Evolutionary conservation across 2,329 filamentous ascomycete species (phyloP).

Genomic region (Calycina marina): DNA sequence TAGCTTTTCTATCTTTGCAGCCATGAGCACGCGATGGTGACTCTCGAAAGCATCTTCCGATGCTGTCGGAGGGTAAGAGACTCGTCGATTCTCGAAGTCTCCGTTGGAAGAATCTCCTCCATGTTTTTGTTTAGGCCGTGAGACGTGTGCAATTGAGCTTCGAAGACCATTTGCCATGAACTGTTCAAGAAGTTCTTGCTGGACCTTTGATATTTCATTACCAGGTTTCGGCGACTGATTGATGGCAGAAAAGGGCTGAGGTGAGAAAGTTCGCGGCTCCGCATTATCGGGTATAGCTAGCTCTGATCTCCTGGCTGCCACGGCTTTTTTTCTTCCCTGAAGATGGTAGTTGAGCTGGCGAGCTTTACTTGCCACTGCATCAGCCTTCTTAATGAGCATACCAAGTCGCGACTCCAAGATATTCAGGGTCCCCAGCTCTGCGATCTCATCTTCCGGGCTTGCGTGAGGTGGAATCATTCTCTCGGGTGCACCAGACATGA

Average conservation of each 20-base stretch:
- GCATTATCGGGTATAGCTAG: constrained; percentile 14
- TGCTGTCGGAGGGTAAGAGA: constrained; percentile 11
- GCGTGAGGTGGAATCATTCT: constrained; percentile 69
- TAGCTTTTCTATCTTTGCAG: constrained; percentile 61
- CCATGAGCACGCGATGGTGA: constrained; percentile 47
- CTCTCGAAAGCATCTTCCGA: constrained; percentile 17
- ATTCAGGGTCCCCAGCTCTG: constrained; percentile 70
- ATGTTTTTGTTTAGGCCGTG: constrained; percentile 10
- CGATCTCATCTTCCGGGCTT: constrained; percentile 73
- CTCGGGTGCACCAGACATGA: constrained; percentile 69
- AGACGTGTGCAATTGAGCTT: constrained; percentile 7
- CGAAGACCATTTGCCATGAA: constrained; percentile 25
- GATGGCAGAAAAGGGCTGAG: constrained; percentile 18
- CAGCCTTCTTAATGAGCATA: constrained; percentile 65
- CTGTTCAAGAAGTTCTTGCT: constrained; percentile 40
- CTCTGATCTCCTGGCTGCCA: constrained; percentile 43
- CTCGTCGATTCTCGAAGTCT: constrained; percentile 15
- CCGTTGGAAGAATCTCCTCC: constrained; percentile 9
- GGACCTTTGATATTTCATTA: constrained; percentile 24
- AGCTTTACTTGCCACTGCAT: constrained; percentile 56
- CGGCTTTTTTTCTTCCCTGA: constrained; percentile 59
- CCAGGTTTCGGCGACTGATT: constrained; percentile 25
- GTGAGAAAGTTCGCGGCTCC: constrained; percentile 8
- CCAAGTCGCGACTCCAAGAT: constrained; percentile 68
- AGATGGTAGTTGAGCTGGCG: constrained; percentile 71